phyloP scores from a whole-genome alignment of 2,329 filamentous ascomycete species.

The Arthrobotrys iridis region DNA sequence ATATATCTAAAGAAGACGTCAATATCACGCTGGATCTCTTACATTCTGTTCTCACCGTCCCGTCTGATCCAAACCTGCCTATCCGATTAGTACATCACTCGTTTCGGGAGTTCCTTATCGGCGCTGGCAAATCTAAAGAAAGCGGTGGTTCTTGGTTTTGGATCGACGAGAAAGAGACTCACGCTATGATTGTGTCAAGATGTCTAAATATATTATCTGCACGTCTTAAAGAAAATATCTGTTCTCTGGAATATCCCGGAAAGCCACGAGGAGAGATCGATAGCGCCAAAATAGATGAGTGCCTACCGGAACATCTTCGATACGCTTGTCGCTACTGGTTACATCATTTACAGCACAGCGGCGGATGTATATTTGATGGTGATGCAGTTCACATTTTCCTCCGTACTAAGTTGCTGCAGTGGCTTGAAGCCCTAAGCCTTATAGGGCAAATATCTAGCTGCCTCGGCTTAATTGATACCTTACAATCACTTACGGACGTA shows the following conservation, averaged over 20 bases:
- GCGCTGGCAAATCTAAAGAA: neutral
- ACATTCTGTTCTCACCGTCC: conserved; percentile 22
- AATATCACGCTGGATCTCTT: neutral
- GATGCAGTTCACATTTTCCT: neutral
- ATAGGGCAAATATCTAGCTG: conserved; percentile 40
- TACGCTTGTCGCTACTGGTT: no score
- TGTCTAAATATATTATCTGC: neutral
- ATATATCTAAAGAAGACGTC: neutral
- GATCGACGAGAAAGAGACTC: neutral
- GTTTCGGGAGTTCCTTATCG: conserved; percentile 19
- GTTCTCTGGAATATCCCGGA: neutral
- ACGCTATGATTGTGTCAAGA: neutral
- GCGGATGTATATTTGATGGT: neutral
- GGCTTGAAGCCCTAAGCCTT: conserved; percentile 37
- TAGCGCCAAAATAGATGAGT: neutral
- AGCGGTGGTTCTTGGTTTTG: neutral
- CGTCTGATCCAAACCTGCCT: neutral
- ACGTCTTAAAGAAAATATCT: conserved; percentile 1
- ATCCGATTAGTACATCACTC: conserved; percentile 14
- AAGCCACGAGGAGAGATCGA: conserved; percentile 1
- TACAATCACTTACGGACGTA: neutral
- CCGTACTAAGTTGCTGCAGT: neutral
- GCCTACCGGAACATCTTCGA: neutral
- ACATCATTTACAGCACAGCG: conserved; percentile 9
- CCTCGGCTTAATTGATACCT: conserved; percentile 41